Evolutionary conservation across 2,329 filamentous ascomycete genomes (phyloP).

Genomic region (Dothideomycetidae sp.): DNA sequence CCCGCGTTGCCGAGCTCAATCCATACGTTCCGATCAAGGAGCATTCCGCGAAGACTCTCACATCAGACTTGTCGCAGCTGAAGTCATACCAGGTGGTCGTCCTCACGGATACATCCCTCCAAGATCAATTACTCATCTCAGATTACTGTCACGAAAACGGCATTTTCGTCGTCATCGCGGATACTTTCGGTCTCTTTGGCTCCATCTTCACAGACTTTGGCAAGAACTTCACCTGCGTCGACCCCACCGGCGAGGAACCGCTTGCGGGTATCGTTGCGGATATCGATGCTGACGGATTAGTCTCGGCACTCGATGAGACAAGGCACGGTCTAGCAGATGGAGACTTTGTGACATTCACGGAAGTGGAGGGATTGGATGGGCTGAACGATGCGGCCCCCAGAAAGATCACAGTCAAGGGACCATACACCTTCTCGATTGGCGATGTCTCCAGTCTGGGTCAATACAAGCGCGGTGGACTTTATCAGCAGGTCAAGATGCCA

Average conservation of each 20-base stretch:
- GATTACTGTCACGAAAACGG: slow-evolving; percentile 91
- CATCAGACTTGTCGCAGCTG: slow-evolving; percentile 62
- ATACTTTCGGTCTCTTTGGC: slow-evolving; percentile 88
- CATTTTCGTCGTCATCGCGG: slow-evolving; percentile 76
- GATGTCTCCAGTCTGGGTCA: slow-evolving; percentile 76
- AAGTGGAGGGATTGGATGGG: slow-evolving; percentile 80
- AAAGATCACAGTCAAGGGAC: slow-evolving; percentile 83
- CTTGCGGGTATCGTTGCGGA: slow-evolving; percentile 77
- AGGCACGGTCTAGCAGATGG: slow-evolving; percentile 92
- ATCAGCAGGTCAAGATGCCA: slow-evolving; percentile 96
- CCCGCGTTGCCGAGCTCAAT: slow-evolving; percentile 85
- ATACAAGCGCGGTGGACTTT: slow-evolving; percentile 80
- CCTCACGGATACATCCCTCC: slow-evolving; percentile 67
- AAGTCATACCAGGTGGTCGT: slow-evolving; percentile 89
- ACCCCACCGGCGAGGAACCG: slow-evolving; percentile 80
- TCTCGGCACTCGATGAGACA: slow-evolving; percentile 87
- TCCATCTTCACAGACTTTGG: slow-evolving; percentile 97
- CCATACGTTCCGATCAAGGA: slow-evolving; percentile 85
- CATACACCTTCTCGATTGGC: slow-evolving; percentile 94
- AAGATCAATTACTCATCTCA: slow-evolving; percentile 68
- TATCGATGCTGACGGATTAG: slow-evolving; percentile 78
- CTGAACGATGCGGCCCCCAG: slow-evolving; percentile 72
- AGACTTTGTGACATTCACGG: slow-evolving; percentile 88
- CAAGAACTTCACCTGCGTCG: slow-evolving; percentile 78
- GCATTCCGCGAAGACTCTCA: slow-evolving; percentile 50